Evolutionary conservation across 2,329 filamentous ascomycete species (phyloP), one percentile per base, ranked within the genome.

Genomic region (Colletotrichum sojae): DNA sequence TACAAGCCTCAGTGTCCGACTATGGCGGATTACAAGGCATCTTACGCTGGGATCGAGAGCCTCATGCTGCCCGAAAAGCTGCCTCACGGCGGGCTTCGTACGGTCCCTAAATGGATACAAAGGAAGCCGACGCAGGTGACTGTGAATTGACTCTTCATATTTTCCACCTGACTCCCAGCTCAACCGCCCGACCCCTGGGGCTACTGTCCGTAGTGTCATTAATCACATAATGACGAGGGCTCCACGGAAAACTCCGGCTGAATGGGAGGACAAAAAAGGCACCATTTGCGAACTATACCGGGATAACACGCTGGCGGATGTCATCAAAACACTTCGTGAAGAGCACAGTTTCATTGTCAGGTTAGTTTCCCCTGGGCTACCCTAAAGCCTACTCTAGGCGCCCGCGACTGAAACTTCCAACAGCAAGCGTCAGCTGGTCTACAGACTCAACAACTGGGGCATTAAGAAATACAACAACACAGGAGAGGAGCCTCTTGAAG

Each of bases 341-440:
- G 27, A 46, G 10, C 2, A 60, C 16, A 16, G 18, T 6, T 10
- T 58, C 12, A 12, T 27, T 6, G 57, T 15, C 49, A 62, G 18
- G 56, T 61, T 5, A 2, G 63, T 59, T 5, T n/a, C 16, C 10
- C 15, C 4, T 46, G 12, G 10, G 16, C 18, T 18, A 20, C 45
- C 9, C 63, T 27, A 4, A 6, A 18, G 31, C 31, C 31, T 36
- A 10, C 9, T 10, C 8, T 36, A 36, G 31, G 31, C 31, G 31
- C 10, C 31, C 31, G 20, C 9, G 13, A 49, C 22, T 18, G 20
- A 27, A 53, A 5, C n/a, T 13, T 22, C 15, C 12, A n/a, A 5
- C 31, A 79, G 77, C 20, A 76, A 76, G 49, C 75, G 77, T 3
- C 78, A 79, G 40, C 75, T 75, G 55, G 73, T 76, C 15, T 78